Evolutionary conservation across 352 stramenopile species (phyloP), one percentile per base, ranked within the genome.

Genomic region (Ophiocytium majus): DNA sequence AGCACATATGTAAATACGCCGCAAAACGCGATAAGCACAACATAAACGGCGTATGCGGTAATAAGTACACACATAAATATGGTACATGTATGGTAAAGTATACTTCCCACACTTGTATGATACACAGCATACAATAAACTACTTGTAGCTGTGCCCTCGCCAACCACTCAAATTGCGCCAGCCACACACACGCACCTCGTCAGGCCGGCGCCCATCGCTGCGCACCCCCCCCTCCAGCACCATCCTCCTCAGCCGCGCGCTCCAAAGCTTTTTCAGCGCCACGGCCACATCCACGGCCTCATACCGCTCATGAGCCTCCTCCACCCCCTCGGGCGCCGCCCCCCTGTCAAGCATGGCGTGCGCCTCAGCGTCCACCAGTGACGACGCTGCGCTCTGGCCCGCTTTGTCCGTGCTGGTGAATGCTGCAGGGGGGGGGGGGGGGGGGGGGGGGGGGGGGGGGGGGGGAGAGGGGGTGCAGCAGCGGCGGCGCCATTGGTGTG

Each of bases 191-290:
- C 43, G 5, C 34, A 85, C 83, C 83, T 87, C 83, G 37, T 87
- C 78, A 10, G 79, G 57, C 36, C 32, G 85, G 50, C 83, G 35
- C 17, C 83, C 83, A 35, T 87, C 83, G 37, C 83, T 84, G 0
- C 83, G 76, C 76, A 31, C 31, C 1, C 83, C 83, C 35, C 28
- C 35, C 32, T 84, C 78, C 50, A 79, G 76, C 0, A 87, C 83
- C 10, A 87, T 34, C 19, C 50, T 57, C 34, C 83, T 36, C 50
- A 87, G 79, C 37, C 83, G 79, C 31, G 66, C 78, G 5, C 78
- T n/a, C 63, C 71, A 87, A 32, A 87, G 35, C 19, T 87, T 87
- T 64, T 87, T 87, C 43, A 87, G 33, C 28, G 83, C 83, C 5
- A 81, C 75, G 10, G 1, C 5, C 19, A 81, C 36, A 50, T 81